Percentiles rank a stretch among this genome's conserved stretches.
These are phyloP conservation scores for Eucalyptus tenuipes DNA, from an alignment of 345 rosid species.

Conservation along the genomic window DNA sequence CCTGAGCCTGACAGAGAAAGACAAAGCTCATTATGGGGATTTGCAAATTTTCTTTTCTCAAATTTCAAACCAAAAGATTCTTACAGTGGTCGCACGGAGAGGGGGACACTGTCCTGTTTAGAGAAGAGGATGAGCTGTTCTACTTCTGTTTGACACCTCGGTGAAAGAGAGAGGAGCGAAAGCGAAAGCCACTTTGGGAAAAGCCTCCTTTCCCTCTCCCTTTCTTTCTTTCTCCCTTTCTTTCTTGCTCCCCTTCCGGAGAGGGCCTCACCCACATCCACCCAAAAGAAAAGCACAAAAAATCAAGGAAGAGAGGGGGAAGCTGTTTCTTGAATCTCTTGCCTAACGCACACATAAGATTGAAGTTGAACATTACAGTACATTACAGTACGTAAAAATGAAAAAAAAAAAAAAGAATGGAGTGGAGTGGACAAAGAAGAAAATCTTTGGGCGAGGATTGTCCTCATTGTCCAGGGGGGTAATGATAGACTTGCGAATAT, in stretches of 20 bases:
- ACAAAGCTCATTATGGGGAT: background rate
- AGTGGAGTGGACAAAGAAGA: background rate
- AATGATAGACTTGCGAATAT: background rate
- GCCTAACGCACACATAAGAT: background rate
- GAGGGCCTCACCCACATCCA: background rate
- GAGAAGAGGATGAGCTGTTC: background rate
- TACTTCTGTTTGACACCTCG: background rate
- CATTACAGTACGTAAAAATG: background rate
- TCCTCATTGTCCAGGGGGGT: background rate
- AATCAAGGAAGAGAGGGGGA: background rate
- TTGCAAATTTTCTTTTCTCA: background rate
- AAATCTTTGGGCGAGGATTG: background rate
- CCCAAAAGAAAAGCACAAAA: background rate
- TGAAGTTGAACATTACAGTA: background rate
- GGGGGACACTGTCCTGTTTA: background rate
- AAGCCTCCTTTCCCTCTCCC: background rate
- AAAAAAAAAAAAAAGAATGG: too few species aligned
- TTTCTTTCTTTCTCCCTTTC: background rate
- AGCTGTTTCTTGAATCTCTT: background rate
- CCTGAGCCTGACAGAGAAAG: background rate
- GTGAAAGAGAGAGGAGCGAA: background rate
- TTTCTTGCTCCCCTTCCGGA: background rate
- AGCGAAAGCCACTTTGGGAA: background rate
- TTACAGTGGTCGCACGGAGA: background rate
- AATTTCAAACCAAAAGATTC: background rate